Conservation (phyloP, 2,329 filamentous ascomycete genomes). For the Arthrobotrys pseudoclavata region DNA sequence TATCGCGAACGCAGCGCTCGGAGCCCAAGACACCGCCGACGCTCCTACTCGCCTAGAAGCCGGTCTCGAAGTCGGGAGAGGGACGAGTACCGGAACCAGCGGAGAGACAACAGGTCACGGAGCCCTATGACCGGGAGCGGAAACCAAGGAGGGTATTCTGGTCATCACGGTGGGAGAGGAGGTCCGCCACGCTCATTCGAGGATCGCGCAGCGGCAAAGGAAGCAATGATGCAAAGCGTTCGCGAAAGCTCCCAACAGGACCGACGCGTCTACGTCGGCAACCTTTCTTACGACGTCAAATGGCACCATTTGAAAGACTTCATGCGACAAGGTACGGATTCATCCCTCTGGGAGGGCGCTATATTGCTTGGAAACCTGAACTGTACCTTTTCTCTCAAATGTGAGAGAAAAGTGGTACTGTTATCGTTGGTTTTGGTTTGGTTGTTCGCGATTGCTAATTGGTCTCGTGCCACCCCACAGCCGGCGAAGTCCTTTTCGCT, state of each 20-base stretch:
- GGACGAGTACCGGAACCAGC: constrained; percentile 82
- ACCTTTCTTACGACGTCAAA: constrained; percentile 99
- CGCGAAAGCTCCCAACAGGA: constrained; percentile 97
- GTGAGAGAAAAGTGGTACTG: background rate
- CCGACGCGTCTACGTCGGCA: constrained; percentile 98
- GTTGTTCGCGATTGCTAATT: constrained; percentile 8
- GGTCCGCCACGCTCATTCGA: constrained; percentile 83
- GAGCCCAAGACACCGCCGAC: constrained; percentile 79
- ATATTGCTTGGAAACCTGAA: background rate
- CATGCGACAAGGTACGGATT: constrained; percentile 90
- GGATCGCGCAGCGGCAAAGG: constrained; percentile 84
- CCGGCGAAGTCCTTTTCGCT: constrained; percentile 99
- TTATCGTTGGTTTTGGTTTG: constrained; percentile 18
- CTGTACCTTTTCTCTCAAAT: background rate
- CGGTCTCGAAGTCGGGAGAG: constrained; percentile 77
- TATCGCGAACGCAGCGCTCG: constrained; percentile 78
- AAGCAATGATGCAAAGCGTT: constrained; percentile 95
- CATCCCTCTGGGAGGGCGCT: background rate
- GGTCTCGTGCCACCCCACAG: constrained; percentile 69
- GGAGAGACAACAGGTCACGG: constrained; percentile 77
- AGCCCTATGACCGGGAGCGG: constrained; percentile 87
- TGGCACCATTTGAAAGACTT: constrained; percentile 99
- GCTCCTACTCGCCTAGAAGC: constrained; percentile 83
- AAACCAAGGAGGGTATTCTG: constrained; percentile 78
- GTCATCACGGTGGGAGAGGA: constrained; percentile 69